These are phyloP conservation scores for Tolypocladium nubicola DNA, from an alignment of 2,329 filamentous ascomycete species.

Conservation along the genomic window DNA sequence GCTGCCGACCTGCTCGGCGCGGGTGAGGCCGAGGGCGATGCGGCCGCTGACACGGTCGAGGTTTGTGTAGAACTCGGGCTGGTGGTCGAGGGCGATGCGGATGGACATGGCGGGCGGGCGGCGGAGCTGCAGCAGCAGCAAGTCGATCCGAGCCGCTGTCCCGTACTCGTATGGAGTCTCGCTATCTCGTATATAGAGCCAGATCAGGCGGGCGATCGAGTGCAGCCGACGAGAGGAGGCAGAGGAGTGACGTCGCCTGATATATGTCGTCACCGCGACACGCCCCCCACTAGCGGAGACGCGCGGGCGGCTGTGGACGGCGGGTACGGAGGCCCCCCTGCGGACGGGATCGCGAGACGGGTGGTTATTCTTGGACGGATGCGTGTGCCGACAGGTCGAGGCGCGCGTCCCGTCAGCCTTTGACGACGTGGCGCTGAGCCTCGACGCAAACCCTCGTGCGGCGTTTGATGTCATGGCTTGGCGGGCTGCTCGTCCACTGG, in stretches of 20 bases:
- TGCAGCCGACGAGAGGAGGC: background rate
- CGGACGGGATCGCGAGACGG: background rate
- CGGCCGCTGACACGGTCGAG: conserved; percentile 61
- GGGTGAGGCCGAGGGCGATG: conserved; percentile 45
- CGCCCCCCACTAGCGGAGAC: background rate
- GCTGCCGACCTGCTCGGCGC: conserved; percentile 59
- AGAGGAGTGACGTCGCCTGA: background rate
- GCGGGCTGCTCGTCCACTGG: background rate
- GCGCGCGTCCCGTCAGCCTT: background rate
- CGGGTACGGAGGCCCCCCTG: background rate
- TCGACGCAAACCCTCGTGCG: conserved; percentile 9
- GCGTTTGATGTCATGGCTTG: background rate
- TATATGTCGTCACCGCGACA: background rate
- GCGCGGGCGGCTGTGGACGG: background rate
- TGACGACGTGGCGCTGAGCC: conserved; percentile 10
- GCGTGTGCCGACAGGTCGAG: background rate
- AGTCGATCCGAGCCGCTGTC: background rate
- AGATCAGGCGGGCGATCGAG: background rate
- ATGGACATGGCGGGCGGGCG: conserved; percentile 45
- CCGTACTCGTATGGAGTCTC: background rate
- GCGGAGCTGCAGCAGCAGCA: background rate
- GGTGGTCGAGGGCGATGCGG: conserved; percentile 54
- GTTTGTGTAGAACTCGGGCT: conserved; percentile 67
- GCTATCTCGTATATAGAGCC: background rate
- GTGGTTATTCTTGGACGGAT: background rate